phyloP scores from a whole-genome alignment of 306 rosid genomes.

The Glycine soja region DNA sequence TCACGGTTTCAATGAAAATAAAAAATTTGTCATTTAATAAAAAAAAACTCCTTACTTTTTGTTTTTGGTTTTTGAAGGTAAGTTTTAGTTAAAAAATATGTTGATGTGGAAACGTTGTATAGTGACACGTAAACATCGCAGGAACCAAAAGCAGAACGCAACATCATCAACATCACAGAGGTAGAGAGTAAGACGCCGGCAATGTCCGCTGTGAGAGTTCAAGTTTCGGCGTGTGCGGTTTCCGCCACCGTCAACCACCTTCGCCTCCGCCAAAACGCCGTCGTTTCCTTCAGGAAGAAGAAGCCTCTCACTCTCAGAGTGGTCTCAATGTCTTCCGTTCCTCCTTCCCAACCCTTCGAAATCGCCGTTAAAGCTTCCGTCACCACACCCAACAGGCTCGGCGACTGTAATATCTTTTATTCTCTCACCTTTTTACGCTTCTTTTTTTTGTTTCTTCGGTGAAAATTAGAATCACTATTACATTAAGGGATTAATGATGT shows the following conservation, averaged over 20 bases:
- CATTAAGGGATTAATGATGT: slow-evolving; percentile 1
- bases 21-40: too few species aligned
- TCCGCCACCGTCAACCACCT: slow-evolving; percentile 66
- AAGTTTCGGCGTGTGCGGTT: slow-evolving; percentile 65
- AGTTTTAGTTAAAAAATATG: background rate
- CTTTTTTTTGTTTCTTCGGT: background rate
- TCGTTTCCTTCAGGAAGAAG: slow-evolving; percentile 40
- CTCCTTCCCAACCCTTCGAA: slow-evolving; percentile 64
- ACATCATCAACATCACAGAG: slow-evolving; percentile 32
- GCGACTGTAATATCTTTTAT: slow-evolving; percentile 70
- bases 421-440: background rate
- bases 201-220: slow-evolving; percentile 70
- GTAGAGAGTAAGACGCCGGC: background rate
- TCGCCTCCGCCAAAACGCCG: slow-evolving; percentile 46
- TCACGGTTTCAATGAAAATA: too few species aligned
- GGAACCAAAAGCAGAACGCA: slow-evolving; percentile 6
- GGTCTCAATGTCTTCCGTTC: slow-evolving; percentile 65
- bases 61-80: too few species aligned
- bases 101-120: background rate
- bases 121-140: slow-evolving; percentile 40
- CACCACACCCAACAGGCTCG: slow-evolving; percentile 67
- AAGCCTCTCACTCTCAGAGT: slow-evolving; percentile 51
- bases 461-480: slow-evolving; percentile 10
- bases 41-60: too few species aligned
- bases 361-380: slow-evolving; percentile 75